phyloP scores from a whole-genome alignment of 1,284 basidiomycete genomes.

The Rhizoctonia solani region DNA sequence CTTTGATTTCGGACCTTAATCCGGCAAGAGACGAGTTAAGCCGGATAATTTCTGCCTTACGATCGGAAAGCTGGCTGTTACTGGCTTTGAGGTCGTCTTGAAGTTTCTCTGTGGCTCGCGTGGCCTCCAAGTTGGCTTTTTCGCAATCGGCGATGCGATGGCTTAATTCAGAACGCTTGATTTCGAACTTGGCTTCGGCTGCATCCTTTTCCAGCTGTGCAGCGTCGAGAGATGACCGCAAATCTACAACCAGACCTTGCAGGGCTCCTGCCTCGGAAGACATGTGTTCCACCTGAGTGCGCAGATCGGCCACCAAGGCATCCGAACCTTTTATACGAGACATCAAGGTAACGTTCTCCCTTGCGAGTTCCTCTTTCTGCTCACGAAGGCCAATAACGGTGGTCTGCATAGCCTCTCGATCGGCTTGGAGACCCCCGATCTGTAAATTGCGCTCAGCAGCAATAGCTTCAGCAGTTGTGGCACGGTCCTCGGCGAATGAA shows the following conservation, averaged over 20 bases:
- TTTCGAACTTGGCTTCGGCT: not conserved
- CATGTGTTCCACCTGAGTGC: not conserved
- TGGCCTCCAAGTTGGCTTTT: not conserved
- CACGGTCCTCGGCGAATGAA: not conserved
- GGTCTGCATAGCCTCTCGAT: conserved; percentile 7
- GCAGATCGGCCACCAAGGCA: not conserved
- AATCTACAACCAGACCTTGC: not conserved
- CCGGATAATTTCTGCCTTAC: not conserved
- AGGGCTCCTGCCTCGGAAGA: not conserved
- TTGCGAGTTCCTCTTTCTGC: not conserved
- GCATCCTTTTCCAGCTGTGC: not conserved
- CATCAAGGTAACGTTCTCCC: not conserved
- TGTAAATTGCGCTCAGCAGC: not conserved
- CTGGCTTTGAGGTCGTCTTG: not conserved
- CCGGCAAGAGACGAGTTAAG: conserved; percentile 5
- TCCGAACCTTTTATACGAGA: not conserved
- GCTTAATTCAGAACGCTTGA: not conserved
- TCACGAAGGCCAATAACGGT: not conserved
- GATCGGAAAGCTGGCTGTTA: not conserved
- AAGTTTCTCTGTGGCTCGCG: not conserved
- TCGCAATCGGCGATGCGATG: not conserved
- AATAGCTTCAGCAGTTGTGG: not conserved
- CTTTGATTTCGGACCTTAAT: not conserved
- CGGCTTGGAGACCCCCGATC: conserved; percentile 6
- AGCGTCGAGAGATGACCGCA: not conserved